Evolutionary conservation across 163 green algal genomes (phyloP).

Genomic region (Chlamydomonas reinhardtii): DNA sequence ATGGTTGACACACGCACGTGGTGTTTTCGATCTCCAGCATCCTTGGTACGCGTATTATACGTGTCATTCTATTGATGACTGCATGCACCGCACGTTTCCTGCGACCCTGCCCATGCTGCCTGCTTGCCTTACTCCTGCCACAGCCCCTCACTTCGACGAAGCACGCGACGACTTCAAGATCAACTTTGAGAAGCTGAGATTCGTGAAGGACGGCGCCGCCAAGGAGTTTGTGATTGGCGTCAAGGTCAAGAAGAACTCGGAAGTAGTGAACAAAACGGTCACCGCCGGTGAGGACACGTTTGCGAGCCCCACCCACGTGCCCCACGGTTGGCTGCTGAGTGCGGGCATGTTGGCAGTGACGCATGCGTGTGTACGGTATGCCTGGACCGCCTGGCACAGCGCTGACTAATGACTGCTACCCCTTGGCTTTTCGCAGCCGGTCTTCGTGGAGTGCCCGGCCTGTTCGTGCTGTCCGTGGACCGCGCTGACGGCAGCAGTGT

Average conservation of each 20-base stretch:
- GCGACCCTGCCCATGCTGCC: too few relatives aligned
- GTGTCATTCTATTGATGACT: not conserved
- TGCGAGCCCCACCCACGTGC: too few relatives aligned
- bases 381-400: too few relatives aligned
- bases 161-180: slow-evolving; percentile 31
- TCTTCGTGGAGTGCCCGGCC: slow-evolving; percentile 73
- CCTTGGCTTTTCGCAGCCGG: slow-evolving; percentile 39
- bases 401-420: too few relatives aligned
- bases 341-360: too few relatives aligned
- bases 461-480: slow-evolving; percentile 79
- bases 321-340: too few relatives aligned
- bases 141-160: slow-evolving; percentile 35
- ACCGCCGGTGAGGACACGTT: not conserved
- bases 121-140: too few relatives aligned
- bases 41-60: too few relatives aligned
- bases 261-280: slow-evolving; percentile 69
- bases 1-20: too few relatives aligned
- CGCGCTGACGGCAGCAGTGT: slow-evolving; percentile 51
- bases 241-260: slow-evolving; percentile 37
- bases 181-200: slow-evolving; percentile 22
- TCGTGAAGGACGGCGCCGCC: slow-evolving; percentile 57
- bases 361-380: too few relatives aligned
- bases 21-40: too few relatives aligned
- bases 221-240: slow-evolving; percentile 74
- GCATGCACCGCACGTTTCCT: too few relatives aligned